These are phyloP conservation scores for Coemansia guatemalensis DNA, from an alignment of 192 early-diverging fungal genomes.

Conservation along the genomic window DNA sequence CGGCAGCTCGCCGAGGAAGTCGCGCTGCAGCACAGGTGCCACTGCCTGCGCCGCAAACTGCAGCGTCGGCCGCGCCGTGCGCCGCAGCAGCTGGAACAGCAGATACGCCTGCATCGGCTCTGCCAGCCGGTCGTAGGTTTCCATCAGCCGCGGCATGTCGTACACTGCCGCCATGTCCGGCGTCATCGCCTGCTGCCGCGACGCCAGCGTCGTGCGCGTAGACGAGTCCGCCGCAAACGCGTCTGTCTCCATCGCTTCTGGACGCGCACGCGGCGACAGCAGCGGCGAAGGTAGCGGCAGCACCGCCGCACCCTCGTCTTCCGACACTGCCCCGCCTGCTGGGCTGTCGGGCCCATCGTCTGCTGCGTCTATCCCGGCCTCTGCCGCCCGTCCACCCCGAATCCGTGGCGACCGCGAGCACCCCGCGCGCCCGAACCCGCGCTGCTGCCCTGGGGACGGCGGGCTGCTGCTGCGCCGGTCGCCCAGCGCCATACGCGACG, in stretches of 20 bases:
- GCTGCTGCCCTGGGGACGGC: conserved; percentile 17
- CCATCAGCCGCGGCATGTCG: conserved; percentile 57
- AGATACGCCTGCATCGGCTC: conserved; percentile 79
- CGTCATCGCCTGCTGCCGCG: conserved; percentile 9
- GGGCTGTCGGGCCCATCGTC: background rate
- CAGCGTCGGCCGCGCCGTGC: conserved; percentile 76
- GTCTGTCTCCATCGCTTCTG: conserved; percentile 36
- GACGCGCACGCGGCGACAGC: conserved; percentile 39
- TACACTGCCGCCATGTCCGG: conserved; percentile 43
- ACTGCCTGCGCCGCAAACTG: conserved; percentile 93
- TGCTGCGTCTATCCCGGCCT: conserved; percentile 2
- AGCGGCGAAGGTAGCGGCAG: conserved; percentile 44
- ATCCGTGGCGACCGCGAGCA: conserved; percentile 27
- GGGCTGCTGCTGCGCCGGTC: conserved; percentile 45
- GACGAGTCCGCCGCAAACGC: conserved; percentile 19
- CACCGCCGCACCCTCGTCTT: conserved; percentile 13
- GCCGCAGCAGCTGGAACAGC: conserved; percentile 83
- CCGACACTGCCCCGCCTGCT: background rate
- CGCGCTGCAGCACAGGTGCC: conserved; percentile 84
- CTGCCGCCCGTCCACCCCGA: background rate
- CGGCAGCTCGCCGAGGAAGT: conserved; percentile 81
- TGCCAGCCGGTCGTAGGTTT: conserved; percentile 80
- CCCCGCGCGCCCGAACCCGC: conserved; percentile 15
- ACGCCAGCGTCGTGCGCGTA: conserved; percentile 13
- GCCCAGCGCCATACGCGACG: background rate